Base-by-base conservation (phyloP, 2,329 filamentous ascomycete genomes). In the Cladophialophora carrionii region DNA sequence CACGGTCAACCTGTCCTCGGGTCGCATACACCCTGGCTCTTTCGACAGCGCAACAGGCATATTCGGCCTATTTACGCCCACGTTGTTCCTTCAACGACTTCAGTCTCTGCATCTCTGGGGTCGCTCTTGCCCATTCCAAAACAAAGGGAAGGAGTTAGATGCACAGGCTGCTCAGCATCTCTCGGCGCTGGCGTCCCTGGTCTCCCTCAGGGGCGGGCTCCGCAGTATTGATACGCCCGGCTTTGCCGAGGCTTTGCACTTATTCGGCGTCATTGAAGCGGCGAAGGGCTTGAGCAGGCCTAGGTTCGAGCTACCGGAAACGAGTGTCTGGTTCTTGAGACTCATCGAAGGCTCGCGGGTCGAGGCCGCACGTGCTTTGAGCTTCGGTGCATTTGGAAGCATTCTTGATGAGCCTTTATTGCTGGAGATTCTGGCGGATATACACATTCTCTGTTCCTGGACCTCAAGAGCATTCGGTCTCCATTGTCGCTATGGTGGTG, bases 101-200 rank as follows among this genome's bases (percentile, higher is more conserved):
- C 59, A 61, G 14, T 43, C 31, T 4, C 26, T 61, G 24, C 48
- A 61, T 22, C 59, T 61, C 49, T 61, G 59, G 59, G 59, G 59
- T 37, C 34, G 7, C 17, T 58, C 56, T 29, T 43, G 43, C 41
- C 22, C 37, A 20, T 34, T 22, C 2, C 52, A 55, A 17, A 3
- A 4, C 14, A 20, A 14, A 26, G 48, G 48, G 12, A 51, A 26
- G 9, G 37, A 24, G 7, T 24, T 37, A 20, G 20, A 34, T 10
- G 4, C 43, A n/a, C 20, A 37, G n/a, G n/a, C 46, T 4, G n/a
- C 29, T 37, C 49, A 26, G 12, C 59, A 61, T 17, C 17, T 55
- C 51, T 22, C 32, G 9, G 24, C 32, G n/a, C 59, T 61, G 17
- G 51, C 43, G 20, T 12, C 14, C 22, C 59, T 61, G 20, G 59